These are phyloP conservation scores for Cryptosporidium sp. DNA, from an alignment of 169 alveolate species.

Conservation along the genomic window DNA sequence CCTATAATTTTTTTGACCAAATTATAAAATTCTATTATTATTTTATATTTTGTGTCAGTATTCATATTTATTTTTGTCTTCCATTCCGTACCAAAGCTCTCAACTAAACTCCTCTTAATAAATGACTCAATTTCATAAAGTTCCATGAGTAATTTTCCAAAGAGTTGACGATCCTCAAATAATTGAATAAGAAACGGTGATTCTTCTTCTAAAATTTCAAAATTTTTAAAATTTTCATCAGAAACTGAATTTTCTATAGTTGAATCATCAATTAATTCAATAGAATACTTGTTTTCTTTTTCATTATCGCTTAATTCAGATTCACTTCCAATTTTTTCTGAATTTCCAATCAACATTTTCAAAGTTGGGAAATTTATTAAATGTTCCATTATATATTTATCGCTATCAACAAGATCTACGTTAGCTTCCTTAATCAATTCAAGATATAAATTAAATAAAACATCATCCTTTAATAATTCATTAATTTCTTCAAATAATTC, in stretches of 20 bases:
- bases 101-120: slow-evolving; percentile 7
- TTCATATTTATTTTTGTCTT: neutral
- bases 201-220: neutral
- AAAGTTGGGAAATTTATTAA: slow-evolving; percentile 15
- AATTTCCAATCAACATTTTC: neutral
- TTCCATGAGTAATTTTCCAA: slow-evolving; percentile 15
- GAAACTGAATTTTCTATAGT: neutral
- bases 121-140: slow-evolving; percentile 29
- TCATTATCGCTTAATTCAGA: neutral
- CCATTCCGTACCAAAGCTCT: slow-evolving; percentile 9
- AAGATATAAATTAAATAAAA: neutral
- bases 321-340: neutral
- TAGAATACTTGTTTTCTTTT: slow-evolving; percentile 1
- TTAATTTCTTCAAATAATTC: neutral
- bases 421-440: slow-evolving; percentile 15
- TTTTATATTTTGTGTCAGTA: neutral
- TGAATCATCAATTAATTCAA: neutral
- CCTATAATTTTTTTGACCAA: slow-evolving; percentile 8
- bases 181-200: neutral
- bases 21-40: neutral
- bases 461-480: neutral
- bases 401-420: neutral
- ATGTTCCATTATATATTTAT: slow-evolving; percentile 1
- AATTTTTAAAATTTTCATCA: neutral
- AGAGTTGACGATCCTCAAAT: slow-evolving; percentile 28